Conservation (phyloP, 768 basidiomycete genomes). For the Lactarius pseudohatsudake region DNA sequence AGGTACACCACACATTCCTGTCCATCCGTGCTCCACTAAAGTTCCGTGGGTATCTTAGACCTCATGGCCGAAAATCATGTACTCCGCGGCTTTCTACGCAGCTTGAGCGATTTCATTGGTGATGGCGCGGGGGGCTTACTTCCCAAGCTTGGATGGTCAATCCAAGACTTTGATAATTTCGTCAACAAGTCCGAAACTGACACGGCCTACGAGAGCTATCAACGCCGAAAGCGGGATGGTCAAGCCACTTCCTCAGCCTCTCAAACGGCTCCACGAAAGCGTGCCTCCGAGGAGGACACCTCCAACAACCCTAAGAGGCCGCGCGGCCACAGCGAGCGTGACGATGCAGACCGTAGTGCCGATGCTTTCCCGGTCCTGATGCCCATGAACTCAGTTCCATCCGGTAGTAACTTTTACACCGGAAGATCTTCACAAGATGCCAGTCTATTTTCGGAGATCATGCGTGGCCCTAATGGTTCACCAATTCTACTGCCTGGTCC, state of each 20-base stretch:
- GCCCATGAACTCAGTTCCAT: slow-evolving; percentile 47
- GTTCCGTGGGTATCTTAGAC: slow-evolving; percentile 44
- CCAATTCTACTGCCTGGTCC: slow-evolving; percentile 54
- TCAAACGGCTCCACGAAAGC: slow-evolving; percentile 46
- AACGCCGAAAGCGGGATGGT: slow-evolving; percentile 58
- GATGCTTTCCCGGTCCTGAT: slow-evolving; percentile 57
- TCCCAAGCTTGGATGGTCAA: slow-evolving; percentile 75
- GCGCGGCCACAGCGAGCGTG: slow-evolving; percentile 42
- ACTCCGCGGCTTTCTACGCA: slow-evolving; percentile 75
- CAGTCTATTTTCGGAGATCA: slow-evolving; percentile 46
- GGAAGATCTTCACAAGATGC: slow-evolving; percentile 45
- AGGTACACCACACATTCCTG: slow-evolving; percentile 43
- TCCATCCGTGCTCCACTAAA: slow-evolving; percentile 2
- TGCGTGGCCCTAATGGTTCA: slow-evolving; percentile 43
- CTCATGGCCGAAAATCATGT: slow-evolving; percentile 88
- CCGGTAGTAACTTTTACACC: slow-evolving; percentile 46
- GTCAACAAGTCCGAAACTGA: slow-evolving; percentile 89
- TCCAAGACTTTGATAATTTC: slow-evolving; percentile 75
- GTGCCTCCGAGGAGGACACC: slow-evolving; percentile 53
- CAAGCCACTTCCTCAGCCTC: slow-evolving; percentile 30
- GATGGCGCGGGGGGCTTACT: slow-evolving; percentile 81
- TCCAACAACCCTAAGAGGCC: slow-evolving; percentile 50
- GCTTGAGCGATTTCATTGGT: slow-evolving; percentile 77
- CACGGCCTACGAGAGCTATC: slow-evolving; percentile 89
- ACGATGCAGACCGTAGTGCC: slow-evolving; percentile 43